Base-by-base conservation (phyloP, 2,329 filamentous ascomycete genomes). In the Parastagonospora avenae region DNA sequence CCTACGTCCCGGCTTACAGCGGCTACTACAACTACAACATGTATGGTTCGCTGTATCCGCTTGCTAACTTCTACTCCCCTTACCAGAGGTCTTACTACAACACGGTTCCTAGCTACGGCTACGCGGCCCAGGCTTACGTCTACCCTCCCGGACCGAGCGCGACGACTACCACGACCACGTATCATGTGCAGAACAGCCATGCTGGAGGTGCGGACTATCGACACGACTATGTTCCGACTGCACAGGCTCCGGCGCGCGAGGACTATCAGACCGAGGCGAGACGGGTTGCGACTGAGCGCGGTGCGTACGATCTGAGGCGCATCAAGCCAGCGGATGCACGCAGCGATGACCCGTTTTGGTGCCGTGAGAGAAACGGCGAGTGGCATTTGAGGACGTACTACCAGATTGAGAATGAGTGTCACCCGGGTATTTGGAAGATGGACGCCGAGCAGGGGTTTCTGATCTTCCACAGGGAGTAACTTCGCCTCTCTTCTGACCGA, bases 391-490 rank as follows among this genome's bases (percentile, higher is more conserved):
- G 71, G 19, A 62, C 60, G 2, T 74, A 59, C 62, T 72, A 72
- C 30, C 65, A 68, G 58, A 75, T 75, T 38, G 68, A 74, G 60
- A 70, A 71, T 19, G 70, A 72, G 49, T 71, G 68, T 42, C 55
- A 71, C 11, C 73, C 73, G 2, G 73, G 73, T 1, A 55, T 62
- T 10, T 75, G 73, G 73, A 50, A 59, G 38, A 70, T 73, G 65
- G 66, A 71, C 42, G 62, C 69, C 4, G 64, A 69, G 10, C 31
- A 62, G 8, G 72, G 72, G 2, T 71, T 62, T 42, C 52, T 72
- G 12, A 63, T 70, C 42, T 74, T 73, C 46, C 62, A 71, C 29
- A 66, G 71, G 1, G 60, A 64, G 8, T 70, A 47, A 55, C 33
- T 36, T 15, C 8, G 33, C 33, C 33, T 36, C 33, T 5, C n/a